phyloP scores from a whole-genome alignment of 805 yeast genomes.

The Priceomyces carsonii region DNA sequence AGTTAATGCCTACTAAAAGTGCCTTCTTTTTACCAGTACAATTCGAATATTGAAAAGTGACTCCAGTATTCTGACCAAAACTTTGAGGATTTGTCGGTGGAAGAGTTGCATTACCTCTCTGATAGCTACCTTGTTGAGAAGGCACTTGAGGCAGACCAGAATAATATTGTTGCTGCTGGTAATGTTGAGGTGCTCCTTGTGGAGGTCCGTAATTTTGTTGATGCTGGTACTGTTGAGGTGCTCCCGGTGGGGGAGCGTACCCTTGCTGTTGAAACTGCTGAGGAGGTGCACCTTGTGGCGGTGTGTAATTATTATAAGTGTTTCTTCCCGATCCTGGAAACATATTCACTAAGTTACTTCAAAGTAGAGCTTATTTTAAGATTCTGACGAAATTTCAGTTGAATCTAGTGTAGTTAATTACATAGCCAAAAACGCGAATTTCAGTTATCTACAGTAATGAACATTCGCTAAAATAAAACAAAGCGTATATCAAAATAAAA shows the following conservation, averaged over 20 bases:
- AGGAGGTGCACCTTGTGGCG: constrained; percentile 21
- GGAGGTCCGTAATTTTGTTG: not conserved
- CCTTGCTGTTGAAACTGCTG: constrained; percentile 9
- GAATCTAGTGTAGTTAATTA: too few relatives aligned
- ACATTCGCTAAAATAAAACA: too few relatives aligned
- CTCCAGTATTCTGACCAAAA: constrained; percentile 34
- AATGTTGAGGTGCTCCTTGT: constrained; percentile 10
- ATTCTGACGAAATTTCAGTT: too few relatives aligned
- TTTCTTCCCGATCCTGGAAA: constrained; percentile 16
- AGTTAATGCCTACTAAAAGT: constrained; percentile 37
- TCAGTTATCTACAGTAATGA: too few relatives aligned
- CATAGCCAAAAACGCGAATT: too few relatives aligned
- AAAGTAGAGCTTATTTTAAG: too few relatives aligned
- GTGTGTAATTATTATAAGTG: constrained; percentile 13
- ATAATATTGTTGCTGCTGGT: constrained; percentile 5
- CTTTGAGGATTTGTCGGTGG: constrained; percentile 37
- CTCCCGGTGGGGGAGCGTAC: constrained; percentile 17
- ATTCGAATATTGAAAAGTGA: constrained; percentile 40
- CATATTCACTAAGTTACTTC: constrained; percentile 8
- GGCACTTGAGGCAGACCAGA: constrained; percentile 3
- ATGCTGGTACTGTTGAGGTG: constrained; percentile 15
- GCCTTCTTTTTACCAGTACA: constrained; percentile 40
- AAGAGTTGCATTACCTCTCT: constrained; percentile 11
- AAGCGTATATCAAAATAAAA: too few relatives aligned
- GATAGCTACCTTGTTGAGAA: constrained; percentile 1